Evolutionary conservation across 441 rosid genomes (phyloP), one percentile per base, ranked within the genome.

Genomic region (Mallotus repandus): DNA sequence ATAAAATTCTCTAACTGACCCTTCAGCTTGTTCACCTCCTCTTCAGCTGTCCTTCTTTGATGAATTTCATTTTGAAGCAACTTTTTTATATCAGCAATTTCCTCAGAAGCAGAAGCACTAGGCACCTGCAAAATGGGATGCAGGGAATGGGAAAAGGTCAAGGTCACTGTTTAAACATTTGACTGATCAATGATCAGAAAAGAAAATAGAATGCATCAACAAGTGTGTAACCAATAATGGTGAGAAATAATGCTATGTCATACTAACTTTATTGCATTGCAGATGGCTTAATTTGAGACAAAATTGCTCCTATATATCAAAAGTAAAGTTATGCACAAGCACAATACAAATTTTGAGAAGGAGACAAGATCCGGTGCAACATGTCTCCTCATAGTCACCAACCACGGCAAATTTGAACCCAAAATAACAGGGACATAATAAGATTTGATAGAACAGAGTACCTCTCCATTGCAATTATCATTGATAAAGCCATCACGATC

Each of bases 31-130:
- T 70, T 79, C 71, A 89, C 82, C 85, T 96, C 97, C 77, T 85
- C 93, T 80, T 92, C 98, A 70, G 96, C 95, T 71, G 88, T 82
- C 87, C 84, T 89, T 84, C 92, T 89, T 73, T 87, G 81, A 74
- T 77, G 82, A 81, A 79, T 77, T 83, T 96, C 99, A 79, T 86
- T 87, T 81, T 92, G 89, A 73, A 91, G 95, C 81, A 88, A 71
- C 78, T 72, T 86, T 82, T 81, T 89, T 19, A 92, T 76, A 80
- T 82, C 87, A 52, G 80, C 63, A 81, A 91, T 76, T 77, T 93
- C 93, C 73, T 86, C 89, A 22, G 82, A 71, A 49, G 80, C 68
- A 68, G 86, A 82, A 77, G 73, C 73, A 54, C 81, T 87, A 63
- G 80, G 74, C 72, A 74, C 86, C 97, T 92, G 79, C 56, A 71